Percentiles rank a stretch among this genome's conserved stretches.
Conservation (phyloP, 2,329 filamentous ascomycete species). For the Sporothrix humicola region DNA sequence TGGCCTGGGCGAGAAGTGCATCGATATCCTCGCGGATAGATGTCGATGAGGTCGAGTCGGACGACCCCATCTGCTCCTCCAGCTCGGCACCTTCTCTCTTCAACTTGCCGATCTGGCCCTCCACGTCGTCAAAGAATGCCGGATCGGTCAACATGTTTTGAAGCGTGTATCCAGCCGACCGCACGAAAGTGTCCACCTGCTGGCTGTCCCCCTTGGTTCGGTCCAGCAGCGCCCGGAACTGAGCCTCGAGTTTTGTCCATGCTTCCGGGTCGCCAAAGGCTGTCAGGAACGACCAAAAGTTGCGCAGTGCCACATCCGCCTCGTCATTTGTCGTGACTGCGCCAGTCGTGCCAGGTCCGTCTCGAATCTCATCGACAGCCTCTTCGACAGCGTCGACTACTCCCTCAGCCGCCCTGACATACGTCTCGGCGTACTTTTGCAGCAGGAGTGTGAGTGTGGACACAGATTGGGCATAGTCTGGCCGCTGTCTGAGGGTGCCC, state of each 20-base stretch:
- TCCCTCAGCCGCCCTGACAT: conserved; percentile 72
- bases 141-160: conserved; percentile 86
- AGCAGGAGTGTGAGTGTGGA: conserved; percentile 77
- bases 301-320: conserved; percentile 74
- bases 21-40: conserved; percentile 75
- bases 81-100: conserved; percentile 55
- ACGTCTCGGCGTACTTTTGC: conserved; percentile 76
- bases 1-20: conserved; percentile 70
- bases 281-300: conserved; percentile 80
- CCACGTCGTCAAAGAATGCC: conserved; percentile 78
- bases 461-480: conserved; percentile 86
- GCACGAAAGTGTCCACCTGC: conserved; percentile 68
- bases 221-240: conserved; percentile 72
- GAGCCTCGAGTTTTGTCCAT: conserved; percentile 76
- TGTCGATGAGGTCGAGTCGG: neutral
- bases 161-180: conserved; percentile 73
- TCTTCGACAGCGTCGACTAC: conserved; percentile 52
- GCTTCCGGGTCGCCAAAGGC: conserved; percentile 76
- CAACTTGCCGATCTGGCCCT: conserved; percentile 59
- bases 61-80: neutral
- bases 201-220: conserved; percentile 71
- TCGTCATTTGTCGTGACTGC: conserved; percentile 64
- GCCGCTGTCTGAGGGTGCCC: conserved; percentile 72
- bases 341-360: conserved; percentile 41
- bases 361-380: conserved; percentile 61